Conservation (phyloP, 129 eudicot species). For the Dittrichia graveolens region DNA sequence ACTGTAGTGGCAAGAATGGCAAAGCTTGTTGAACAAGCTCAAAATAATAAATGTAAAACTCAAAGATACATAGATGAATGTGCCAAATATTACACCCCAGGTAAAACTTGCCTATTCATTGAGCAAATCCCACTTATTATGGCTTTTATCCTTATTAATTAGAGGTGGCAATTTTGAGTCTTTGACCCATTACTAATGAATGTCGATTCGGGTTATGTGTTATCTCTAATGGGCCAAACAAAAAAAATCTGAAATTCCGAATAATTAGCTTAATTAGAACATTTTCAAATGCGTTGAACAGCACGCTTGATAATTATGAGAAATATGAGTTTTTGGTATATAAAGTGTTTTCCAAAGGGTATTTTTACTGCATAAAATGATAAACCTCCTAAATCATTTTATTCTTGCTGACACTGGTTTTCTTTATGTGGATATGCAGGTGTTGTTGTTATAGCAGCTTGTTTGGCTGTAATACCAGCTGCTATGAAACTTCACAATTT, state of each 20-base stretch:
- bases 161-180: no score
- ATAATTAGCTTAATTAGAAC: no score
- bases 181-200: no score
- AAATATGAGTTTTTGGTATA: no score
- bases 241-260: no score
- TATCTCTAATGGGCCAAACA: no score
- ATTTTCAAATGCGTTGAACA: no score
- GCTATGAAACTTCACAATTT: constrained; percentile 46
- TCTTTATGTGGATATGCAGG: constrained; percentile 42
- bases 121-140: no score
- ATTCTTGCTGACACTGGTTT: background rate
- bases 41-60: constrained; percentile 68
- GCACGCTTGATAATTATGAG: no score
- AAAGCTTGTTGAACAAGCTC: constrained; percentile 94
- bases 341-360: background rate
- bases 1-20: constrained; percentile 91
- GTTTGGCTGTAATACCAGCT: constrained; percentile 66
- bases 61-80: constrained; percentile 75
- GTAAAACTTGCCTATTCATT: constrained; percentile 31
- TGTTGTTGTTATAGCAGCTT: constrained; percentile 58
- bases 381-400: background rate
- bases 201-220: background rate
- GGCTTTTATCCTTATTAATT: no score
- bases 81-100: constrained; percentile 85
- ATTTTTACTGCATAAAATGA: background rate